Evolutionary conservation across 2,329 filamentous ascomycete genomes (phyloP), one percentile per base, ranked within the genome.

Genomic region (Penicillium sp.): DNA sequence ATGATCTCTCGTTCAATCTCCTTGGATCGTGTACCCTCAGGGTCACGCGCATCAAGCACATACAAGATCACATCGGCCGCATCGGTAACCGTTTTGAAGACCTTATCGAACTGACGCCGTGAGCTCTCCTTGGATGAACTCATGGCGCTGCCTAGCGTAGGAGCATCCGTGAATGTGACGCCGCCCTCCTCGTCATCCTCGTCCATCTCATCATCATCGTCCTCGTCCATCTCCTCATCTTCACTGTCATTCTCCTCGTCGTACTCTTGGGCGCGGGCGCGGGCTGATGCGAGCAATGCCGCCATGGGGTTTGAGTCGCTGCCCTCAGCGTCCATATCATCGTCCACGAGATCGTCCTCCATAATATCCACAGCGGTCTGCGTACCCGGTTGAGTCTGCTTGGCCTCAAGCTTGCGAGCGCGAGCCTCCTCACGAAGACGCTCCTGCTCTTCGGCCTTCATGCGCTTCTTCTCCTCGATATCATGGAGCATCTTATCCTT

Each of bases 401-500:
- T 57, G 48, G 63, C 63, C 51, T 64, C 56, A 32, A 68, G 70
- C 59, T 65, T 64, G 41, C 66, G 66, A 39, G 60, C 56, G 35
- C 62, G 65, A 48, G 83, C 84, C 62, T 89, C 74, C 64, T 94
- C 87, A 54, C 81, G 81, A 60, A 82, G 78, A 65, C 80, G 80
- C 67, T 81, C 76, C 49, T 80, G 78, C 64, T 95, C 88, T 64
- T 95, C 90, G 55, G 83, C 82, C 75, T 91, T 96, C 68, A 81
- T 76, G 57, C 85, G 75, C 65, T 86, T 86, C 61, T 82, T 85
- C 73, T 95, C 88, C 73, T 98, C 93, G 60, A 98, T 94, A 71
- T 98, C 90, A 49, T 90, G 83, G 32, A 98, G 80, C 27, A 98
- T 81, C 76, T 86, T 90, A 69, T 96, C 90, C 76, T 98, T 98